Conservation (phyloP, 805 yeast species). For the Brettanomyces anomalus region DNA sequence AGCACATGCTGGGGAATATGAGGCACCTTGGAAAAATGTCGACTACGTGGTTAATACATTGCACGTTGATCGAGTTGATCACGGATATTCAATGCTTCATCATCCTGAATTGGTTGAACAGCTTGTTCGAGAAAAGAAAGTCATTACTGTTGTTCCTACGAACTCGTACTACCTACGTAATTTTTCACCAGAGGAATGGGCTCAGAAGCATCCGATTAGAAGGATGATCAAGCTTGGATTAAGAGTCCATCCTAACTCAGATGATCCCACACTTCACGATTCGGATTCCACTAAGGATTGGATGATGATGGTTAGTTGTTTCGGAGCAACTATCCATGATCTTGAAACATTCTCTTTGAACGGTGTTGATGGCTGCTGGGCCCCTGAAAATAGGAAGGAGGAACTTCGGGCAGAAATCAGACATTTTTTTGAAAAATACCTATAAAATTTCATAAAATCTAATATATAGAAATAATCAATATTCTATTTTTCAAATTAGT, state of each 20-base stretch:
- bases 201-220: constrained; percentile 23
- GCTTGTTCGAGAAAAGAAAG: constrained; percentile 11
- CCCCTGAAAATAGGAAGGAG: constrained; percentile 12
- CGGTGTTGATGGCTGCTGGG: constrained; percentile 24
- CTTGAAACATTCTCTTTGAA: constrained; percentile 16
- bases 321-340: constrained; percentile 17
- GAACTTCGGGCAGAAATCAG: constrained; percentile 9
- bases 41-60: constrained; percentile 18
- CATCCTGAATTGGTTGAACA: constrained; percentile 18
- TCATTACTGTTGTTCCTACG: constrained; percentile 25
- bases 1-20: constrained; percentile 26
- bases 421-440: not conserved
- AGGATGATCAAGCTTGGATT: constrained; percentile 20
- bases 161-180: constrained; percentile 24
- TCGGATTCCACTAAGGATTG: constrained; percentile 23
- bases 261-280: constrained; percentile 24
- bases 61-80: constrained; percentile 22
- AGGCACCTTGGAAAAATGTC: constrained; percentile 21
- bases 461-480: not conserved
- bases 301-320: constrained; percentile 25
- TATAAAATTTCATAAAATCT: not conserved
- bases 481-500: not conserved
- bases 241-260: constrained; percentile 24
- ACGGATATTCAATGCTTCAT: constrained; percentile 24
- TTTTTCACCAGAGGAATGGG: constrained; percentile 22